phyloP scores from a whole-genome alignment of 345 rosid genomes.

The Melaleuca quinquenervia region DNA sequence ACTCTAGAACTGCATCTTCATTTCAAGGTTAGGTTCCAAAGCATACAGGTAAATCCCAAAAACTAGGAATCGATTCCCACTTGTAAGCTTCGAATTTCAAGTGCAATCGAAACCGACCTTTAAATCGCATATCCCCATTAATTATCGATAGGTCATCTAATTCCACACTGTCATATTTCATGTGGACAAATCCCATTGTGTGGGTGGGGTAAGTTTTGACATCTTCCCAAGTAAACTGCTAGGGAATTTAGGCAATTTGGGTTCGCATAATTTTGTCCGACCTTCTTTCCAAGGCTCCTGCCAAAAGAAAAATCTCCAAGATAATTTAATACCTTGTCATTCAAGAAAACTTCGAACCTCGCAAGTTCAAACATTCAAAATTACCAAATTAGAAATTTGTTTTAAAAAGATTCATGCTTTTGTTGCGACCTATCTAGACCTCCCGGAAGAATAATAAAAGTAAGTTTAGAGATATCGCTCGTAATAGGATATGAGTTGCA shows the following conservation, averaged over 20 bases:
- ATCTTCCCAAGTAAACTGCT: not conserved
- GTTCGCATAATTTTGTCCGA: not conserved
- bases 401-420: too few species aligned
- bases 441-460: too few species aligned
- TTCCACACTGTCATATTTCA: not conserved
- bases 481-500: too few species aligned
- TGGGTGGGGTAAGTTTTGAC: not conserved
- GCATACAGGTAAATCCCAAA: too few species aligned
- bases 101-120: not conserved
- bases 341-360: not conserved
- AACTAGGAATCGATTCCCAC: not conserved
- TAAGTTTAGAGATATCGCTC: too few species aligned
- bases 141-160: not conserved
- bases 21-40: not conserved
- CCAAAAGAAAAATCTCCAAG: not conserved
- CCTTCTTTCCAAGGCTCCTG: not conserved
- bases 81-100: rapidly evolving
- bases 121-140: not conserved
- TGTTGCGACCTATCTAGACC: too few species aligned
- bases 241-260: not conserved
- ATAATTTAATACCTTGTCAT: not conserved
- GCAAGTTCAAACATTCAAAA: too few species aligned
- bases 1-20: not conserved
- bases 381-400: too few species aligned
- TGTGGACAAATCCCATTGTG: not conserved